Conservation (phyloP, 257 asterid species). For the Nicotiana attenuata region DNA sequence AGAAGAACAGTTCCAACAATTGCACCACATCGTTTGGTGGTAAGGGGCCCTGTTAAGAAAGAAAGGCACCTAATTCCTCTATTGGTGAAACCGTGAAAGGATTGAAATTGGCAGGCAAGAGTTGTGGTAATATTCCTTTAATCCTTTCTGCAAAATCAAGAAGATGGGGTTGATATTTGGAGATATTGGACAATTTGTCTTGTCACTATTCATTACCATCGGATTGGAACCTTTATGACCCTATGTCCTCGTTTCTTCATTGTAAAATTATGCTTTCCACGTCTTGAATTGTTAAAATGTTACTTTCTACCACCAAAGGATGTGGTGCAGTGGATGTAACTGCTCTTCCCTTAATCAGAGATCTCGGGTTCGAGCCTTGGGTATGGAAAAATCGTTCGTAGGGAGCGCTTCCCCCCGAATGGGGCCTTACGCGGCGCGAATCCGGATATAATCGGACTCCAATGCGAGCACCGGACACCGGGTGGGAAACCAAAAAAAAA, state of each 20-base stretch:
- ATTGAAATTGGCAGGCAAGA: neutral
- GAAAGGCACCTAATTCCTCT: constrained; percentile 12
- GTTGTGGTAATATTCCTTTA: neutral
- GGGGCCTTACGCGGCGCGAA: too few relatives aligned
- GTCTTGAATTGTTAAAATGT: neutral
- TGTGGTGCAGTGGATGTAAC: too few relatives aligned
- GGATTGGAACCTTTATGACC: neutral
- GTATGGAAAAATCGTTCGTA: too few relatives aligned
- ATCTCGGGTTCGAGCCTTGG: too few relatives aligned
- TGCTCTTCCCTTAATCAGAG: too few relatives aligned
- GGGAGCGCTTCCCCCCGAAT: too few relatives aligned
- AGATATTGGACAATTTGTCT: neutral
- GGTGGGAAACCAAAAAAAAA: too few relatives aligned
- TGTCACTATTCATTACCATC: constrained; percentile 10
- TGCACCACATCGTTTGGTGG: too few relatives aligned
- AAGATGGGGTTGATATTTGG: neutral
- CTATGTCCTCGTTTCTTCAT: neutral
- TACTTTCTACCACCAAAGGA: neutral
- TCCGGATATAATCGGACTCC: too few relatives aligned
- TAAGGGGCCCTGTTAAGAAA: neutral
- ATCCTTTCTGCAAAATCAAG: neutral
- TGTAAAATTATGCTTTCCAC: neutral
- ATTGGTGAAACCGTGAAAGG: neutral
- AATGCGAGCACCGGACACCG: too few relatives aligned
- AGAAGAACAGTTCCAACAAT: too few relatives aligned